These are phyloP conservation scores for Xylariaceae sp. DNA, from an alignment of 2,329 filamentous ascomycete genomes.

Conservation along the genomic window DNA sequence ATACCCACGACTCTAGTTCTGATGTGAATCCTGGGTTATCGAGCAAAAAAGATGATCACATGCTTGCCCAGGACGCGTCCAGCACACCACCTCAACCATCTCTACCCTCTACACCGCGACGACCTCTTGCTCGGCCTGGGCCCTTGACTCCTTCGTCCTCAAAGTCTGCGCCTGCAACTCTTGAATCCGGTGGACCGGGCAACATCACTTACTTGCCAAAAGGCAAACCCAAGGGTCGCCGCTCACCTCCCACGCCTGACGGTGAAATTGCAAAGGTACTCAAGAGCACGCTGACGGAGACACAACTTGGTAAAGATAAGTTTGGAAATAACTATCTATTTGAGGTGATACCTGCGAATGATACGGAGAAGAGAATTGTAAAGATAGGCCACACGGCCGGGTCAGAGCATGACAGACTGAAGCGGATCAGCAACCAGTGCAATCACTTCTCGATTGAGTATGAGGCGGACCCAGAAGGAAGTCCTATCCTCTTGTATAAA, in stretches of 20 bases:
- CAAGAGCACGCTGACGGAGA: not conserved
- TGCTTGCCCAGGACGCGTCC: too few relatives aligned
- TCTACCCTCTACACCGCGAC: not conserved
- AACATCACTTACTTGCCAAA: not conserved
- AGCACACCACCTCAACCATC: too few relatives aligned
- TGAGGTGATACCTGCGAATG: not conserved
- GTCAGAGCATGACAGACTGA: not conserved
- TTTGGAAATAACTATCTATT: constrained; percentile 1
- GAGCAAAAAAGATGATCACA: too few relatives aligned
- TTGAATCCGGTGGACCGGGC: not conserved
- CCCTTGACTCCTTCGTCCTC: not conserved
- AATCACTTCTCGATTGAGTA: not conserved
- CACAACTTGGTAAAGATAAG: not conserved
- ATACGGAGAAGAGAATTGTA: constrained; percentile 1
- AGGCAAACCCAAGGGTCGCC: not conserved
- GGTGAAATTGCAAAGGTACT: not conserved
- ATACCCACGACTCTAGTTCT: not conserved
- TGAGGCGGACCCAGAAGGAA: constrained; percentile 1
- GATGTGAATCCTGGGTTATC: not conserved
- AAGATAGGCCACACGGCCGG: constrained; percentile 6
- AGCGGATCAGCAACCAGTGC: not conserved
- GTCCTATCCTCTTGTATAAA: not conserved
- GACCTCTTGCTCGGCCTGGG: not conserved
- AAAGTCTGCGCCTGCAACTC: not conserved
- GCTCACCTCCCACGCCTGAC: not conserved